These are phyloP conservation scores for Eucalyptus dawsonii DNA, from an alignment of 345 rosid species.

Conservation along the genomic window DNA sequence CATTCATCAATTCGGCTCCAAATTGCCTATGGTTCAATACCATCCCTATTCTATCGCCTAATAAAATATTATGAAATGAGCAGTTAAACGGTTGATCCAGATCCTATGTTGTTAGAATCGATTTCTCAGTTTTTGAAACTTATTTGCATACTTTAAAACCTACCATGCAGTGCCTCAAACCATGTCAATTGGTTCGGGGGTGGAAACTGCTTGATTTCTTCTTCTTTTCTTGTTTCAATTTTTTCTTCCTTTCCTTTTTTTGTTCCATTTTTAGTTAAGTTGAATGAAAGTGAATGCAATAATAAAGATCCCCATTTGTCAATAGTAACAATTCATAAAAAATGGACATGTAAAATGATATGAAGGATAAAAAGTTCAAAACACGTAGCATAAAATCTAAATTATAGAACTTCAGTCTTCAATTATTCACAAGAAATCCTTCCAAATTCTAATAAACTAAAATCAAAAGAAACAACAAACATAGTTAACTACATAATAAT, in stretches of 20 bases:
- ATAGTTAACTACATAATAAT: background rate
- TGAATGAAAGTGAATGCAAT: background rate
- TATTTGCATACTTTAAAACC: too few species aligned
- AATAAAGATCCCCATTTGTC: background rate
- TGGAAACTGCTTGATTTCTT: background rate
- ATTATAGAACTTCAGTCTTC: too few species aligned
- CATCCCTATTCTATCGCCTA: background rate
- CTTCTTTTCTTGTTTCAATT: too few species aligned
- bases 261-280: background rate
- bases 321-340: background rate
- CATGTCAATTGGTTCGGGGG: accelerated
- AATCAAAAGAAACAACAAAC: background rate
- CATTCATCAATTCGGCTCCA: too few species aligned
- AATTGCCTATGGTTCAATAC: background rate
- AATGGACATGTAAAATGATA: too few species aligned
- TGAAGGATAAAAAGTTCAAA: too few species aligned
- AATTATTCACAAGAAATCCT: too few species aligned
- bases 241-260: background rate
- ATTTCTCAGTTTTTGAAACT: background rate
- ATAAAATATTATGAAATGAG: background rate
- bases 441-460: accelerated
- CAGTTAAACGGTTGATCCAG: accelerated
- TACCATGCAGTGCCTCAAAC: background rate
- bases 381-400: background rate
- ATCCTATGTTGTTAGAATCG: accelerated